Percentiles rank a stretch among this genome's conserved stretches.
phyloP scores from a whole-genome alignment of 2,329 filamentous ascomycete species.

The Phaeosphaeriaceae sp. region DNA sequence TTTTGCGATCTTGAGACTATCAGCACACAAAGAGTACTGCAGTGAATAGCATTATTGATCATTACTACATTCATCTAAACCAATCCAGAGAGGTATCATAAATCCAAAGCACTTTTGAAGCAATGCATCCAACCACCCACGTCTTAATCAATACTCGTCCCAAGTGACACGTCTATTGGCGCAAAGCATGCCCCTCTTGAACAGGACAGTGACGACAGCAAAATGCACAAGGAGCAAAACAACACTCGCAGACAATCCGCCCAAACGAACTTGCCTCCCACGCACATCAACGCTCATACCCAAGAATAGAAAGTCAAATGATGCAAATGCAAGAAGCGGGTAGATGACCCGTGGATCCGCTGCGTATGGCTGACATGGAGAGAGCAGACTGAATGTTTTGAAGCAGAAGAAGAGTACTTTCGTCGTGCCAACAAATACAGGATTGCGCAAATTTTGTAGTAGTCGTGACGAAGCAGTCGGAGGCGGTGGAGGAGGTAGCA shows the following conservation, averaged over 20 bases:
- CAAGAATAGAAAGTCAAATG: conserved; percentile 62
- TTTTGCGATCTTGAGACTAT: not conserved
- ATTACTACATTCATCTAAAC: not conserved
- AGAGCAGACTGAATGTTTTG: conserved; percentile 71
- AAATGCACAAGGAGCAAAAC: conserved; percentile 58
- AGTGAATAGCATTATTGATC: conserved; percentile 6
- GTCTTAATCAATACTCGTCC: conserved; percentile 16
- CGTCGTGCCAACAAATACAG: conserved; percentile 43
- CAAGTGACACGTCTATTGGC: conserved; percentile 33
- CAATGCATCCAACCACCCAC: not conserved
- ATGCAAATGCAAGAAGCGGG: conserved; percentile 72
- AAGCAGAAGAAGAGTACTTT: conserved; percentile 70
- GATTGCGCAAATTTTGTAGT: conserved; percentile 31
- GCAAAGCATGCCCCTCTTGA: conserved; percentile 40
- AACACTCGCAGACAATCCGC: conserved; percentile 49
- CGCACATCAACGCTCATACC: conserved; percentile 19
- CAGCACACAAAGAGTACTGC: not conserved
- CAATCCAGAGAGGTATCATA: conserved; percentile 11
- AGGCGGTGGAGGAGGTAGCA: conserved; percentile 44
- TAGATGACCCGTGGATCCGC: conserved; percentile 70
- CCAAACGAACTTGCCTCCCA: conserved; percentile 28
- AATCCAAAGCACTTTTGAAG: conserved; percentile 5
- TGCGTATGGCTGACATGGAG: conserved; percentile 75
- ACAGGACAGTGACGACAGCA: conserved; percentile 49
- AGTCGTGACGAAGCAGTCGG: conserved; percentile 7